phyloP scores from a whole-genome alignment of 768 basidiomycete species.

The Kwoniella europaea region DNA sequence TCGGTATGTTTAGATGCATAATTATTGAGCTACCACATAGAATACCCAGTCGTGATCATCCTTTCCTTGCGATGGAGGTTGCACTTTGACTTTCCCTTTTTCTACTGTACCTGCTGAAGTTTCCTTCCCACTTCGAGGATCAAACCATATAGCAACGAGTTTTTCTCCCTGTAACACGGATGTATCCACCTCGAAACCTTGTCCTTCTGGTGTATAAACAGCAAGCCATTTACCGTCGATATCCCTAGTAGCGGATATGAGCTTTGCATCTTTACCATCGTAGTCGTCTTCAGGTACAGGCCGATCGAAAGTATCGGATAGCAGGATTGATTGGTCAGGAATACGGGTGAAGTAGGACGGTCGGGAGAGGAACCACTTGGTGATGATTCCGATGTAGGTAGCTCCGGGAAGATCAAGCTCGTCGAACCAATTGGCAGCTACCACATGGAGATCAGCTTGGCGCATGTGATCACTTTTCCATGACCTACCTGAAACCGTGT shows the following conservation, averaged over 20 bases:
- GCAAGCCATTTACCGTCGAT: constrained; percentile 8
- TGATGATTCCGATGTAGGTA: constrained; percentile 7
- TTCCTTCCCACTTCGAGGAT: background rate
- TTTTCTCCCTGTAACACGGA: background rate
- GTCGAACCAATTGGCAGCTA: constrained; percentile 24
- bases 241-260: constrained; percentile 7
- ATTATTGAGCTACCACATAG: background rate
- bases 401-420: constrained; percentile 33
- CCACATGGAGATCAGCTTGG: background rate
- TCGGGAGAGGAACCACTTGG: constrained; percentile 14
- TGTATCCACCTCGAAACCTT: background rate
- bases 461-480: background rate
- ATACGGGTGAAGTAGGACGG: constrained; percentile 22
- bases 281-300: constrained; percentile 3
- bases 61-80: constrained; percentile 2
- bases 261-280: constrained; percentile 7
- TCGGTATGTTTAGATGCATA: too few relatives aligned
- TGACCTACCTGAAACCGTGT: constrained; percentile 13
- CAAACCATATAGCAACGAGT: background rate
- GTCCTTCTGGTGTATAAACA: constrained; percentile 4
- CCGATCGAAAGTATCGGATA: constrained; percentile 14
- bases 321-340: constrained; percentile 26
- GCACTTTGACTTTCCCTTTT: background rate
- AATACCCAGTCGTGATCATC: constrained; percentile 10
- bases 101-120: background rate